Evolutionary conservation across 768 basidiomycete genomes (phyloP).

Genomic region (Collybia mongolica): DNA sequence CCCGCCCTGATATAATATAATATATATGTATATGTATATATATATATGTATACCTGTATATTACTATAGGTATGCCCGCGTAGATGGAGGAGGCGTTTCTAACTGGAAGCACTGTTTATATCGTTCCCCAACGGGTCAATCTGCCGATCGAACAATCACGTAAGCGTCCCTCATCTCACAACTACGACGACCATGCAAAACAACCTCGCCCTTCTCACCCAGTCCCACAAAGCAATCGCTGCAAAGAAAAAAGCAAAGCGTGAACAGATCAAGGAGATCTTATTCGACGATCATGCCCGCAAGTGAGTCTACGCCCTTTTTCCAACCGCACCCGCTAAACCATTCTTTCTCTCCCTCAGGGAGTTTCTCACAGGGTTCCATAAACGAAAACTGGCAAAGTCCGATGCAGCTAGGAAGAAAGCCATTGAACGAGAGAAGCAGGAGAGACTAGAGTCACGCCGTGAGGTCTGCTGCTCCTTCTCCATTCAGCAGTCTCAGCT

Average conservation of each 20-base stretch:
- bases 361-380: conserved; percentile 93
- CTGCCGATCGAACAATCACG: conserved; percentile 13
- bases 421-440: conserved; percentile 78
- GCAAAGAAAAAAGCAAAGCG: conserved; percentile 66
- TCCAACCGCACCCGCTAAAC: not conserved
- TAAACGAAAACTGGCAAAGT: conserved; percentile 85
- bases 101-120: not conserved
- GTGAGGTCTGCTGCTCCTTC: conserved; percentile 57
- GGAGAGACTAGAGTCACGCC: conserved; percentile 68
- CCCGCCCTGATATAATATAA: conserved; percentile 8
- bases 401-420: conserved; percentile 71
- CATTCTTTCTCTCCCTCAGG: conserved; percentile 36
- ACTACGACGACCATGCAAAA: conserved; percentile 14
- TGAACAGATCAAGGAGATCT: conserved; percentile 72
- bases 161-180: conserved; percentile 9
- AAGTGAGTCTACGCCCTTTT: conserved; percentile 41
- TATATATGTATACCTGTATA: too few species aligned
- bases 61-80: conserved; percentile 5
- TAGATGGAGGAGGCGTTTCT: conserved; percentile 5
- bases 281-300: conserved; percentile 87
- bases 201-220: conserved; percentile 56
- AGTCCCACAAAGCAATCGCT: conserved; percentile 59
- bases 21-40: conserved; percentile 4
- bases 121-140: conserved; percentile 3
- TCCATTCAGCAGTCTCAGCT: not conserved